Percentiles rank a stretch among this genome's conserved stretches.
Evolutionary conservation across 345 rosid species (phyloP).

Genomic region (Eutrema heterophyllum): DNA sequence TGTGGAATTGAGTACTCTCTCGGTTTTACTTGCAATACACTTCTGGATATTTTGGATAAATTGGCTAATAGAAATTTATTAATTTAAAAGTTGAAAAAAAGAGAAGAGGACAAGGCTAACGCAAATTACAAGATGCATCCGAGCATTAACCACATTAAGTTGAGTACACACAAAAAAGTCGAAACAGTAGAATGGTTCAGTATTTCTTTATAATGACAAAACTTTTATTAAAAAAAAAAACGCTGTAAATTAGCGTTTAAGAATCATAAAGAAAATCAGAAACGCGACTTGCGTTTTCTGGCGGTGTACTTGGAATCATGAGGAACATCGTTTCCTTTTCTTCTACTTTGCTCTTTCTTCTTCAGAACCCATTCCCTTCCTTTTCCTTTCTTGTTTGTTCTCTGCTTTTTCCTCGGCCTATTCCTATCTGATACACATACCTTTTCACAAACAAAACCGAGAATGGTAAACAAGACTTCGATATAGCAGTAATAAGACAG

Average conservation of each 20-base stretch:
- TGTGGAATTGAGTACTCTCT: not conserved
- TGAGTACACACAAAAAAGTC: not conserved
- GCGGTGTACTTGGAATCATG: conserved; percentile 75
- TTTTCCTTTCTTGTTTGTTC: conserved; percentile 56
- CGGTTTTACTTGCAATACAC: no score
- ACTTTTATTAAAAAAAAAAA: not conserved
- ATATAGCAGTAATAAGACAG: not conserved
- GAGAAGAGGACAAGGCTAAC: not conserved
- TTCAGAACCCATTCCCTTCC: conserved; percentile 69
- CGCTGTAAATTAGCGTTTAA: not conserved
- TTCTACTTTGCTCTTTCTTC: conserved; percentile 87
- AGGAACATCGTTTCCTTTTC: conserved; percentile 74
- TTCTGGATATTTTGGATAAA: not conserved
- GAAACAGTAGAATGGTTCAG: not conserved
- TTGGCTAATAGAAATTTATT: not conserved
- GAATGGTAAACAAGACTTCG: not conserved
- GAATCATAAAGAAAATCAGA: conserved; percentile 34
- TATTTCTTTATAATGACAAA: not conserved
- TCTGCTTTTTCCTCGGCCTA: conserved; percentile 81
- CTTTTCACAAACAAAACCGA: conserved; percentile 28
- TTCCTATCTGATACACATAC: conserved; percentile 61
- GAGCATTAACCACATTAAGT: not conserved
- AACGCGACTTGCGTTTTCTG: conserved; percentile 70
- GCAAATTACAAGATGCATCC: not conserved
- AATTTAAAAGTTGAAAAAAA: not conserved